A percentile compares a stretch with the other conserved stretches of the same genome.
phyloP scores from a whole-genome alignment of 2,329 filamentous ascomycete species.

The Septoria petroselini region DNA sequence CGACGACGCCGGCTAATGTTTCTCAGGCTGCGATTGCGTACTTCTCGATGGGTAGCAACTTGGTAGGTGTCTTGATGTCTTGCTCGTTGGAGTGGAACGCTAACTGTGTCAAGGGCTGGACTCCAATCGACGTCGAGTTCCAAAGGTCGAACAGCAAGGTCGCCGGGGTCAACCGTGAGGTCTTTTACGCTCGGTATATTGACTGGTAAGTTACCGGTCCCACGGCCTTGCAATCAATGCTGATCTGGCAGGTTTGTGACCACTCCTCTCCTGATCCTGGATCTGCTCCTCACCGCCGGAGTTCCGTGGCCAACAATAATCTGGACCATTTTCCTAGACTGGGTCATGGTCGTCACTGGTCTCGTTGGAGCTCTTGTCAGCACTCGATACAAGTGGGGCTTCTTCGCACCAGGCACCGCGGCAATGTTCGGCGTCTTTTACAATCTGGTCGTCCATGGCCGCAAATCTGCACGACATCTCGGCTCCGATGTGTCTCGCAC shows the following conservation, averaged over 20 bases:
- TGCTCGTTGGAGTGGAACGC: no score
- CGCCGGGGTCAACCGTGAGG: conserved; percentile 52
- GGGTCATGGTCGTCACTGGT: conserved; percentile 61
- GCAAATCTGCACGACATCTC: conserved; percentile 51
- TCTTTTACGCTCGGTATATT: conserved; percentile 63
- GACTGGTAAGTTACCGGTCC: conserved; percentile 48
- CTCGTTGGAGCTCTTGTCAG: conserved; percentile 60
- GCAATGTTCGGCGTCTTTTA: conserved; percentile 55
- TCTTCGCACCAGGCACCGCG: conserved; percentile 33
- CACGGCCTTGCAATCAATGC: not conserved
- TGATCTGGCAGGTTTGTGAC: conserved; percentile 46
- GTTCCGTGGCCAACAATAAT: conserved; percentile 62
- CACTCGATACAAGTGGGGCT: conserved; percentile 60
- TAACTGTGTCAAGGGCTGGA: no score
- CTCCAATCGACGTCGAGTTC: conserved; percentile 58
- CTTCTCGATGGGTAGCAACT: conserved; percentile 60
- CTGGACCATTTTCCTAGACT: conserved; percentile 57
- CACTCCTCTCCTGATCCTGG: conserved; percentile 58
- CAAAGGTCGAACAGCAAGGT: conserved; percentile 44
- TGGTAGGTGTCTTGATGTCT: conserved; percentile 45
- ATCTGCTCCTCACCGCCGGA: conserved; percentile 59
- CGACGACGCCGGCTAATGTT: conserved; percentile 1
- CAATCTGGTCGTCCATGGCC: conserved; percentile 46
- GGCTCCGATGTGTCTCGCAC: conserved; percentile 50
- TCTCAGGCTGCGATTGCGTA: conserved; percentile 55